These are phyloP conservation scores for Petunia hybrid DNA, from an alignment of 305 asterid species.

Conservation along the genomic window DNA sequence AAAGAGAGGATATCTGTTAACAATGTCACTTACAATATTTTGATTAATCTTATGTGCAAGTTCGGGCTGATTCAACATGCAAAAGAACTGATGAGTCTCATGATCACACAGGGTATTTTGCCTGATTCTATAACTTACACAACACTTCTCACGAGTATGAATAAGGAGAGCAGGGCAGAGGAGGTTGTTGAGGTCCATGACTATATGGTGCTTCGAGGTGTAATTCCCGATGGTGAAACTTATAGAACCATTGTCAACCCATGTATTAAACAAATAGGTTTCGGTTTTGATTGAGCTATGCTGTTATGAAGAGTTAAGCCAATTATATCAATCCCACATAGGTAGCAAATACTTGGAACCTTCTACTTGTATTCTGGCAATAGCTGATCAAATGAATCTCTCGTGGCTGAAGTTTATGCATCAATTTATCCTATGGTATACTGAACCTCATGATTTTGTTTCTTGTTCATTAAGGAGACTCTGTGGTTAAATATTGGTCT, in stretches of 20 bases:
- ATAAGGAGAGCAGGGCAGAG: constrained; percentile 47
- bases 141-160: constrained; percentile 48
- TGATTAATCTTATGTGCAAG: constrained; percentile 65
- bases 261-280: constrained; percentile 35
- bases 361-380: not conserved
- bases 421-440: not conserved
- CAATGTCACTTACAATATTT: constrained; percentile 58
- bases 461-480: not conserved
- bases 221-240: constrained; percentile 48
- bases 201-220: constrained; percentile 59
- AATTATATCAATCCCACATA: not conserved
- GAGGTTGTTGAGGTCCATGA: constrained; percentile 64
- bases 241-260: constrained; percentile 56
- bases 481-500: not conserved
- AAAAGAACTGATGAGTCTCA: constrained; percentile 49
- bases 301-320: not conserved
- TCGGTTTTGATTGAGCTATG: constrained; percentile 25
- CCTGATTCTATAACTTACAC: constrained; percentile 66
- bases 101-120: constrained; percentile 53
- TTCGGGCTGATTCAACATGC: constrained; percentile 62
- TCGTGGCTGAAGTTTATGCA: not conserved
- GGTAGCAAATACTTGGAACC: not conserved
- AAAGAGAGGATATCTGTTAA: constrained; percentile 51
- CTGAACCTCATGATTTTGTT: not conserved
- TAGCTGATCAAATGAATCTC: not conserved